Evolutionary conservation across 805 yeast species (phyloP), one percentile per base, ranked within the genome.

Genomic region (Wickerhamiella occidentalis): DNA sequence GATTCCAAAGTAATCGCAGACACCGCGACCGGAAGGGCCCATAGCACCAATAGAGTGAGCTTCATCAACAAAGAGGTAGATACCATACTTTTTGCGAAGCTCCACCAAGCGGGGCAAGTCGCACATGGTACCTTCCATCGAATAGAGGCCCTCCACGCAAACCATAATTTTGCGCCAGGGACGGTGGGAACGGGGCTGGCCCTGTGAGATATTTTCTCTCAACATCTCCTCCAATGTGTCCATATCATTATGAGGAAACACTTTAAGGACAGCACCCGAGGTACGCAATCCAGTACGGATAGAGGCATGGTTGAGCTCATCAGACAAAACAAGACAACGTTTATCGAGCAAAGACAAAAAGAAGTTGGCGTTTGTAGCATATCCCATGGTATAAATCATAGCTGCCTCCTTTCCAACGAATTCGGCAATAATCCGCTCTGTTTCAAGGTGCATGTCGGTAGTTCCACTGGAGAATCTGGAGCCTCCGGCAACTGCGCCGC

Each of bases 31-130:
- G 47, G 68, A 68, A 40, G 94, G 92, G 25, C 99, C 99, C 68
- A 92, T 75, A n/a, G 98, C 98, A 59, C 99, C 99, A 60, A 92
- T 82, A 4, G 97, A 90, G 66, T 92, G 99, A 11, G 98, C 98
- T 66, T 92, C 99, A 65, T 92, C 99, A 54, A 94, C 84, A 61
- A 84, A 92, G 47, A 92, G 68, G 61, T 85, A 85, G 62, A 90
- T 84, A 60, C 86, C 86, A 70, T 94, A 92, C 63, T 84, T 85
- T 35, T 83, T 75, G 59, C 82, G 80, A 54, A 88, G 70, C 57
- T 75, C 82, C 23, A 88, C 74, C 41, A 88, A 61, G 52, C 68
- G 72, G 3, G 96, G 95, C 57, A 88, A 72, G 61, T 88, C 80
- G 63, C 85, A 78, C 74, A 85, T 71, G 56, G 88, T 85, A 58